Evolutionary conservation across 768 basidiomycete species (phyloP), one percentile per base, ranked within the genome.

Genomic region (Lactifluus hygrophoroides): DNA sequence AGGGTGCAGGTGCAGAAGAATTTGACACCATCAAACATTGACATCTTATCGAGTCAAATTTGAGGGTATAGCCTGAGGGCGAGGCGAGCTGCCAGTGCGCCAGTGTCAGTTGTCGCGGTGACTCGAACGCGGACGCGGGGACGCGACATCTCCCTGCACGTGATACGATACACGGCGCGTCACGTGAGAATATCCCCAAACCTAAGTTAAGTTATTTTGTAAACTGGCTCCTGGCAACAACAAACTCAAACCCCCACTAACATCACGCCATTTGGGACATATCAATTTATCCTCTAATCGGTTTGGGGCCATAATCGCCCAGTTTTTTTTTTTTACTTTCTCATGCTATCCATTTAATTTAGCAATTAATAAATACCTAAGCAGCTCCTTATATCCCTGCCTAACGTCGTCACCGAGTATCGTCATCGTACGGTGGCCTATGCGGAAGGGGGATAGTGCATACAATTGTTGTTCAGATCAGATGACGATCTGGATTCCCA

Each of bases 11-110:
- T 34, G 51, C 49, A 63, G 43, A 53, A 56, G 30, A 54, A 63
- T 43, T 45, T 58, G 51, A 64, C 35, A 27, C 49, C 54, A 11
- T 64, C 61, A 43, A 64, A 64, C 17, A 64, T 42, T 7, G 61
- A 54, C 64, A 64, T 64, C 1, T 23, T 3, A 8, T 47, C n/a
- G n/a, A 38, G 17, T 19, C 3, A 38, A 13, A 10, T 19, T 11
- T 25, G n/a, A 8, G 9, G 17, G 27, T 4, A 34, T 23, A 42
- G n/a, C 19, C 40, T 42, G 40, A 9, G 5, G n/a, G 13, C 19
- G 40, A n/a, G n/a, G n/a, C n/a, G n/a, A n/a, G n/a, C n/a, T n/a
- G n/a, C n/a, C n/a, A n/a, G n/a, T n/a, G n/a, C n/a, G n/a, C n/a
- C n/a, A n/a, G n/a, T n/a, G n/a, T n/a, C n/a, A n/a, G n/a, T n/a